Conservation (phyloP, 2,329 filamentous ascomycete species). For the Penicillium sp. region DNA sequence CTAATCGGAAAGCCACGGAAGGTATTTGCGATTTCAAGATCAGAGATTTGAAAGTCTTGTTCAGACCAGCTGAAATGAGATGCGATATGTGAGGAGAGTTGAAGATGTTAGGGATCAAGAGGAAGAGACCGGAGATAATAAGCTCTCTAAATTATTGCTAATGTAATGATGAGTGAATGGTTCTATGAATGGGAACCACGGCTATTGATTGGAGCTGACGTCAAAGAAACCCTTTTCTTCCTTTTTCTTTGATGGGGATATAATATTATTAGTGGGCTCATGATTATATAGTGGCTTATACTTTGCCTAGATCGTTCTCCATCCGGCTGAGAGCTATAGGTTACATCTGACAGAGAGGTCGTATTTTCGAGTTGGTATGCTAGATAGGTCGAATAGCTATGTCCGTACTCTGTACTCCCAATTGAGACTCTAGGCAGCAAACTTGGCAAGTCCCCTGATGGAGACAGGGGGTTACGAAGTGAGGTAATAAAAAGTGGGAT, state of each 20-base stretch:
- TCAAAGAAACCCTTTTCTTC: neutral
- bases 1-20: neutral
- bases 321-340: constrained; percentile 2
- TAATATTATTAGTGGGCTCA: neutral
- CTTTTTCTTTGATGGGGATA: neutral
- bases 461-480: neutral
- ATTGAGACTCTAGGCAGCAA: neutral
- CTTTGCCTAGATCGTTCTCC: neutral
- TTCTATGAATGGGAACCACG: constrained; percentile 3
- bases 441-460: neutral
- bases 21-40: neutral
- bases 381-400: neutral
- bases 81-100: neutral
- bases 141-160: constrained; percentile 3
- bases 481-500: neutral
- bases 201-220: constrained; percentile 10
- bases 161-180: constrained; percentile 19
- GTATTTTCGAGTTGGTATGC: neutral
- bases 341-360: constrained; percentile 8
- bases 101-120: neutral
- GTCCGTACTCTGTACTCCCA: no score
- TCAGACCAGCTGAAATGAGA: constrained; percentile 24
- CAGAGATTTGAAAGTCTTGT: neutral
- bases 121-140: neutral
- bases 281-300: neutral